Evolutionary conservation across 768 basidiomycete genomes (phyloP), one percentile per base, ranked within the genome.

Genomic region (Austroboletus eburneus): DNA sequence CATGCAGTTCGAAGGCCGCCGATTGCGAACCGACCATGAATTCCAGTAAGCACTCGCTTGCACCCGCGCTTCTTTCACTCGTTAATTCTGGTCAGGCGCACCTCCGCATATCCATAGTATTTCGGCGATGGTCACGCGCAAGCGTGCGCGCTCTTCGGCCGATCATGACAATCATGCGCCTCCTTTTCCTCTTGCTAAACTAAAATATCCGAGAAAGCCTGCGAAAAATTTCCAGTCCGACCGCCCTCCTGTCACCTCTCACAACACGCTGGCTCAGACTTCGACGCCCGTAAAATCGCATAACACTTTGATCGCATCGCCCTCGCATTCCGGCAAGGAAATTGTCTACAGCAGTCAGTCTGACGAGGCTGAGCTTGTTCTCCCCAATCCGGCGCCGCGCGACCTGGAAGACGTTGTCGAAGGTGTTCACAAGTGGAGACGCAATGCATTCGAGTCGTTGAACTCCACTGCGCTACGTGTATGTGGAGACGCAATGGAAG

Each of bases 271-370:
- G 22, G 68, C 49, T 32, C 49, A 24, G 41, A 39, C 21, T 24
- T 8, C 37, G 23, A 50, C 39, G 27, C 44, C 18, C 22, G 49
- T 5, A 16, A 57, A 23, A 35, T 39, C 16, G 9, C 48, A 43
- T 22, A 43, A 27, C 20, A 24, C 43, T 35, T 39, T 42, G 40
- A 20, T 29, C 27, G 27, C 43, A n/a, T 63, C 55, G 18, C 58
- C 63, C 51, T 42, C 39, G 39, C 48, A 24, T 52, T 49, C 46
- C 58, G 62, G 42, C 48, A 51, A 35, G 58, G 61, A 72, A 24
- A 57, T 78, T 17, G 69, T 85, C 8, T 80, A 78, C 18, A 84
- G 80, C 39, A 85, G 83, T 53, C 79, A 83, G 60, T 83, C 81
- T 39, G 80, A 83, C 51, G 85, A 85, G 58, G 67, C 73, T 38